Evolutionary conservation across 306 rosid species (phyloP), one percentile per base, ranked within the genome.

Genomic region (Mimosa pudica): DNA sequence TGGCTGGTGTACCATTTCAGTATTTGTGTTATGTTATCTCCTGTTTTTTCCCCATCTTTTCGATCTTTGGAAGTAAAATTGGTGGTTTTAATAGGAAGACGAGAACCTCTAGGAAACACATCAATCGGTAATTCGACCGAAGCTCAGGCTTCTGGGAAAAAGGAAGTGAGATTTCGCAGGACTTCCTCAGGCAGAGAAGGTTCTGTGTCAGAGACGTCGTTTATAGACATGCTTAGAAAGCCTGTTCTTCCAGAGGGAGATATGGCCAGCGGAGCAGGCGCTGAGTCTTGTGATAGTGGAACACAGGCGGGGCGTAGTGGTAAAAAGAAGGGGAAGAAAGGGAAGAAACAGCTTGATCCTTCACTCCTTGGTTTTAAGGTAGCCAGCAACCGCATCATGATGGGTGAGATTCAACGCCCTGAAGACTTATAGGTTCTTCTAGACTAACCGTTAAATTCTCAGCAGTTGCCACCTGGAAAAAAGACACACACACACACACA

Each of bases 281-380:
- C 49, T 2, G 95, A 90, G 80, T 30, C 85, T 10, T 71, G 80
- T 17, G 95, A 90, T 73, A 82, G 80, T 33, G 82, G 86, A 11
- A 62, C 77, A 7, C 94, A 88, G 78, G 79, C 83, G 2, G 90
- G 87, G 14, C 84, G 92, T 20, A 80, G 83, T 42, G 90, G 89
- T 73, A 90, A 89, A 79, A 90, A 88, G 91, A 90, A 90, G 75
- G 95, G 95, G 70, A 90, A 89, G 90, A 90, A 89, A 74, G 95
- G 95, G 74, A 90, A 89, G 74, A 90, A 89, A 18, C 92, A 90
- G 82, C 89, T 90, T 45, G 92, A 90, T 80, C 95, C 95, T 46
- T 82, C 95, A 70, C 95, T 90, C 57, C 92, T 90, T 63, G 95
- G 95, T 67, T 90, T 90, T 70, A 87, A 84, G 79, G 95, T 90